Base-by-base conservation (phyloP, 805 yeast species). In the Lachancea nothofagi region DNA sequence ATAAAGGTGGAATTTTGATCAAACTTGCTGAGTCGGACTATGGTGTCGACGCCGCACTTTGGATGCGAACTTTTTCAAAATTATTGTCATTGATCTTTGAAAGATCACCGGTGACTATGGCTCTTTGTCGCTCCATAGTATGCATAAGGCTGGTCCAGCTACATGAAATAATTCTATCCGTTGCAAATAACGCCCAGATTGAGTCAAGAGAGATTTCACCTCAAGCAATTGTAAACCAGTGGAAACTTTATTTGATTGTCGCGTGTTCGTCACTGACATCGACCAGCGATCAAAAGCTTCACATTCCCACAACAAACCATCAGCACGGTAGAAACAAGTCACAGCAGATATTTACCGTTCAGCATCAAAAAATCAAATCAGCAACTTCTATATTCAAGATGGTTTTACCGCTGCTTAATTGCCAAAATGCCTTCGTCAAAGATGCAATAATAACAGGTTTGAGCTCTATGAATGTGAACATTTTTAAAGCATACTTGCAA, bases 11-110 rank as follows among this genome's bases (percentile, higher is more conserved):
- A 19, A 71, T 86, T 2, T 62, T 94, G n/a, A 67, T 83, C 0
- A 73, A 78, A 36, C 65, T 93, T 5, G 96, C 96, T 0, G 96
- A 86, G 48, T 83, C 95, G 2, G 95, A 83, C 43, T 84, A 89
- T 54, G 97, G 97, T 1, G 89, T 93, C 7, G 98, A 93, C 63
- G 80, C 95, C 1, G 95, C 97, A 0, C 66, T 93, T n/a, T 93
- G 98, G 98, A 82, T 90, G 52, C 74, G 95, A 45, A 74, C 82
- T 1, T 88, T 84, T 51, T 97, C 97, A 2, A 74, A 73, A 26
- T 65, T 93, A 2, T 63, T 93, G 29, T 78, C 74, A 24, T 69
- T 77, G 1, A 77, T 93, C 43, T 87, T 85, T 45, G 84, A 78
- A 44, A 72, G 71, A 34, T 88, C 95, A 53, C 97, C 98, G 0